Conservation (phyloP, 805 yeast species). For the Komagataella kurtzmanii region DNA sequence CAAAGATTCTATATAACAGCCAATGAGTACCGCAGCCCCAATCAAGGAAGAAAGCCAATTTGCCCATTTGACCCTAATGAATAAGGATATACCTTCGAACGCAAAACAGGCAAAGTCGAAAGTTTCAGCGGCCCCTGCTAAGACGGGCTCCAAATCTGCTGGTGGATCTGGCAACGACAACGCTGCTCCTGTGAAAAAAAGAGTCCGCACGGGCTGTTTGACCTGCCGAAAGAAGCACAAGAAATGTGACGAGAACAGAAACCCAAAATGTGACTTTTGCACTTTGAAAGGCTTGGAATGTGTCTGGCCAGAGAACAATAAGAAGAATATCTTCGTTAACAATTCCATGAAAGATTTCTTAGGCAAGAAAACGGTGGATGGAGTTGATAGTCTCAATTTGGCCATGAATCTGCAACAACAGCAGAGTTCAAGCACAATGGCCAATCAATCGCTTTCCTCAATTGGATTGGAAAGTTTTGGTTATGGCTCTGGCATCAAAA, state of each 20-base stretch:
- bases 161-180: slow-evolving; percentile 7
- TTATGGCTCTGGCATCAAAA: background rate
- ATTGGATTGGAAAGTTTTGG: background rate
- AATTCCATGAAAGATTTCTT: slow-evolving; percentile 14
- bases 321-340: slow-evolving; percentile 13
- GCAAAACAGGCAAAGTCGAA: background rate
- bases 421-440: background rate
- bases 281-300: slow-evolving; percentile 20
- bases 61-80: background rate
- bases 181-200: slow-evolving; percentile 14
- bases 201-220: slow-evolving; percentile 27
- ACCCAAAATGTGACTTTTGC: slow-evolving; percentile 38
- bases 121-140: background rate
- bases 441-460: background rate
- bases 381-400: background rate
- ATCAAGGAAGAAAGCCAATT: background rate
- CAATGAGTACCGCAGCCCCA: background rate
- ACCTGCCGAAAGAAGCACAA: slow-evolving; percentile 38
- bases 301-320: slow-evolving; percentile 21
- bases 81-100: background rate
- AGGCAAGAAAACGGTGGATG: background rate
- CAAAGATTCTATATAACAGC: background rate
- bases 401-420: background rate
- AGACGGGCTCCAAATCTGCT: background rate
- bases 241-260: slow-evolving; percentile 36